These are phyloP conservation scores for Sugiyamaella floridensis DNA, from an alignment of 805 yeast species.

Conservation along the genomic window DNA sequence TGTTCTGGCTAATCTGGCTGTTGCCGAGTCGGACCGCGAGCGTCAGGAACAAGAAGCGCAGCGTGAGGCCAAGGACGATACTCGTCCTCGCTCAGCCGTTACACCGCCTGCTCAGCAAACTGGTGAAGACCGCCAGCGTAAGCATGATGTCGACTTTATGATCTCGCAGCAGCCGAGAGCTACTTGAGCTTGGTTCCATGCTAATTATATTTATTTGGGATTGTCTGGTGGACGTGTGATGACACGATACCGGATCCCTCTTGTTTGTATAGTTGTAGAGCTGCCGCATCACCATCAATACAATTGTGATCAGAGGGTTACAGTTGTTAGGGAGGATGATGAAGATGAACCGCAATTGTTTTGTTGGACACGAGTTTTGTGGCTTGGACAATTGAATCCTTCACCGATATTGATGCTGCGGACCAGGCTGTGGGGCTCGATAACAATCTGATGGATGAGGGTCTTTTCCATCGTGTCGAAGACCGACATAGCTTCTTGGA, in stretches of 20 bases:
- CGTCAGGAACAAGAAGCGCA: constrained; percentile 2
- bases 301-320: background rate
- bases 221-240: background rate
- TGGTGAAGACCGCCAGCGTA: constrained; percentile 12
- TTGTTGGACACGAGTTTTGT: constrained; percentile 79
- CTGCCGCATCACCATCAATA: background rate
- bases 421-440: constrained; percentile 83
- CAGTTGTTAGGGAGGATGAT: background rate
- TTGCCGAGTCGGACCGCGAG: constrained; percentile 13
- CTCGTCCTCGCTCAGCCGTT: constrained; percentile 3
- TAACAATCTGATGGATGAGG: constrained; percentile 62
- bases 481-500: constrained; percentile 77
- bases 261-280: background rate
- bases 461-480: constrained; percentile 75
- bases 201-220: background rate
- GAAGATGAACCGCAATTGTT: constrained; percentile 67
- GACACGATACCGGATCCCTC: background rate
- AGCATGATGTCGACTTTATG: constrained; percentile 22
- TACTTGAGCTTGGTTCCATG: background rate
- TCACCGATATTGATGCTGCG: constrained; percentile 69
- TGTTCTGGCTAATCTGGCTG: constrained; percentile 14
- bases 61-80: background rate
- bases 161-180: constrained; percentile 10
- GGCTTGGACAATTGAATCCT: constrained; percentile 72
- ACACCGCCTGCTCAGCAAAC: constrained; percentile 2